Evolutionary conservation across 495 filamentous ascomycete genomes (phyloP), one percentile per base, ranked within the genome.

Genomic region (Penicillium atrosanguineum): DNA sequence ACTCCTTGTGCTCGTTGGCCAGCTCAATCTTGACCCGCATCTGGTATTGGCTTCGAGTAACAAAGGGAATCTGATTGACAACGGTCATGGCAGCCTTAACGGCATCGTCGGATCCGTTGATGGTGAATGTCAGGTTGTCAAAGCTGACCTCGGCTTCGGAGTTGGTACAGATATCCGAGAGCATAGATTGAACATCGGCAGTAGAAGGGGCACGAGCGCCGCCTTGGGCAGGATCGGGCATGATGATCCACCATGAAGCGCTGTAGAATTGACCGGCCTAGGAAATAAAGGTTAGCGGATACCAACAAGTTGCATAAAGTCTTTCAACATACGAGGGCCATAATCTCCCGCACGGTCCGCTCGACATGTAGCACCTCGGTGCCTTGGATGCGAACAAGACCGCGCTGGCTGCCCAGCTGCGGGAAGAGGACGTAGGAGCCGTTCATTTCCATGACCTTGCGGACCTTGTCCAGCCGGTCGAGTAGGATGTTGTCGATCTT

Each of bases 1-100:
- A 98, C 67, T 98, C 94, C 72, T 98, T 98, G 72, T 98, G 94
- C 75, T 98, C 94, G 65, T 97, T 97, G 52, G 94, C 95, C 25
- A 98, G 86, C 74, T 98, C 94, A 48, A 98, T 95, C 81, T 96
- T 96, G 63, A 97, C 91, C 14, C 91, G 85, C 69, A 97, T 95
- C 64, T 92, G 90, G 59, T 94, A 95, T 61, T 90, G 88, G 38
- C 88, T 85, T 46, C 88, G 86, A 54, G 87, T 87, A 48, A 93
- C 90, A 57, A 96, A 95, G 20, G 89, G 88, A 53, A 96, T 89
- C 64, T 95, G 85, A 53, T 94, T 87, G 57, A 97, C 89, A 43
- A 97, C 90, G 70, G 84, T 88, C 77, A 99, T 83, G 20, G 92
- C 94, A 37, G 87, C 85, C 68, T 97, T 97, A 59, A 96, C 92